Evolutionary conservation across 441 rosid species (phyloP).

Genomic region (Hypseocharis bilobata): DNA sequence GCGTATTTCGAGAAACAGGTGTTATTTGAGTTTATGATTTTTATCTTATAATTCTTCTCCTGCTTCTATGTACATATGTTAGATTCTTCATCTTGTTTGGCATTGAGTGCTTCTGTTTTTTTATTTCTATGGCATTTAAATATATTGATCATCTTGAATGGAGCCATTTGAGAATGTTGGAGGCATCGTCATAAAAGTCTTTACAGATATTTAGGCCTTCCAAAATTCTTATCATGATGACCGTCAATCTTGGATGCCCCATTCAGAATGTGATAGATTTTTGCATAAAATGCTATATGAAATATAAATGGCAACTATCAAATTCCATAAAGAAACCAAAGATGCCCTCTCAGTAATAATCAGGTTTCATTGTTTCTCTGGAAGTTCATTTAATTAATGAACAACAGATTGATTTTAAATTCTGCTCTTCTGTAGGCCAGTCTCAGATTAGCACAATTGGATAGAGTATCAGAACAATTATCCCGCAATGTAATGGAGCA

Average conservation of each 20-base stretch:
- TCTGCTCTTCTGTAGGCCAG: slow-evolving; percentile 55
- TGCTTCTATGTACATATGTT: not conserved
- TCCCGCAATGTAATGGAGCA: slow-evolving; percentile 88
- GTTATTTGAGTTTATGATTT: slow-evolving; percentile 6
- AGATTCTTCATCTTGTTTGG: not conserved
- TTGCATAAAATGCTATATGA: not conserved
- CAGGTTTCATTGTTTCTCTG: not conserved
- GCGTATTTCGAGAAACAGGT: slow-evolving; percentile 84
- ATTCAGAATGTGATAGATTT: not conserved
- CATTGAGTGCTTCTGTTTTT: not conserved
- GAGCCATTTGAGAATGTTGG: not conserved
- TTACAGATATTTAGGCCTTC: not conserved
- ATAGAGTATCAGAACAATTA: slow-evolving; percentile 69
- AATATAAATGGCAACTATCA: not conserved
- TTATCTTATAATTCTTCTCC: not conserved
- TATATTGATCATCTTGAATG: not conserved
- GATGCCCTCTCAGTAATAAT: not conserved
- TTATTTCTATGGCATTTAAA: not conserved
- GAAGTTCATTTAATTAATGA: not conserved
- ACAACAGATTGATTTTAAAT: not conserved
- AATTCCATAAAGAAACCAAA: not conserved
- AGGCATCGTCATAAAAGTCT: not conserved
- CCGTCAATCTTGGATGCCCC: not conserved
- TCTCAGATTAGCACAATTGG: slow-evolving; percentile 74
- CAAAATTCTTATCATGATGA: not conserved